phyloP scores from a whole-genome alignment of 257 asterid species.

The Fraxinus pennsylvanica region DNA sequence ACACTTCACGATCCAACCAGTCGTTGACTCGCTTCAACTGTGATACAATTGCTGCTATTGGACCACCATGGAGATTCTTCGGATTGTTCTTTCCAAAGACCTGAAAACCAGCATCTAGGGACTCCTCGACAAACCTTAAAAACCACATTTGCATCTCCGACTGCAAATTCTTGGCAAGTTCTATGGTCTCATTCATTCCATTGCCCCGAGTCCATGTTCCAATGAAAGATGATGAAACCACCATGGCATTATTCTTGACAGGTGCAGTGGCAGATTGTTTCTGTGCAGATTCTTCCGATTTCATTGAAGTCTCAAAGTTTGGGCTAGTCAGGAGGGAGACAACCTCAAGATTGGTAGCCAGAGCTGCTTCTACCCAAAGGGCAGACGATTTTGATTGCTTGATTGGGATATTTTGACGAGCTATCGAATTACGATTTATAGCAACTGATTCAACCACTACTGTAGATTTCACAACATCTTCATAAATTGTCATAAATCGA shows the following conservation, averaged over 20 bases:
- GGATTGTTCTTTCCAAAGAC: constrained; percentile 52
- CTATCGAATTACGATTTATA: constrained; percentile 29
- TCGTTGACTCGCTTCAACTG: constrained; percentile 87
- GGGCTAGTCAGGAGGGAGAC: constrained; percentile 82
- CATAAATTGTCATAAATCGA: constrained; percentile 77
- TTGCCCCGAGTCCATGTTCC: constrained; percentile 71
- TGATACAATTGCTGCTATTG: constrained; percentile 71
- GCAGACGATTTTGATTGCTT: constrained; percentile 67
- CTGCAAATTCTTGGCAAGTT: constrained; percentile 63
- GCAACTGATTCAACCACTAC: constrained; percentile 54
- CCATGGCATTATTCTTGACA: constrained; percentile 28
- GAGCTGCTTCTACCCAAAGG: constrained; percentile 99
- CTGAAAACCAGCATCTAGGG: constrained; percentile 80
- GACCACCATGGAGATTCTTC: constrained; percentile 48
- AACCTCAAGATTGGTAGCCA: constrained; percentile 94
- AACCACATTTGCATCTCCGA: constrained; percentile 89
- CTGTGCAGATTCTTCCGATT: constrained; percentile 43
- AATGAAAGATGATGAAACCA: constrained; percentile 31
- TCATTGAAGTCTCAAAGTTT: constrained; percentile 46
- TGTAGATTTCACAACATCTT: constrained; percentile 62
- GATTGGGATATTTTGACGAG: constrained; percentile 29
- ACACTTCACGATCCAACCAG: constrained; percentile 78
- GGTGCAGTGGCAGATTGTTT: constrained; percentile 27
- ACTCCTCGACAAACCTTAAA: constrained; percentile 69
- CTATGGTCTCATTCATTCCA: constrained; percentile 70